Conservation (phyloP, 257 asterid genomes). For the Jasminum sambac region DNA sequence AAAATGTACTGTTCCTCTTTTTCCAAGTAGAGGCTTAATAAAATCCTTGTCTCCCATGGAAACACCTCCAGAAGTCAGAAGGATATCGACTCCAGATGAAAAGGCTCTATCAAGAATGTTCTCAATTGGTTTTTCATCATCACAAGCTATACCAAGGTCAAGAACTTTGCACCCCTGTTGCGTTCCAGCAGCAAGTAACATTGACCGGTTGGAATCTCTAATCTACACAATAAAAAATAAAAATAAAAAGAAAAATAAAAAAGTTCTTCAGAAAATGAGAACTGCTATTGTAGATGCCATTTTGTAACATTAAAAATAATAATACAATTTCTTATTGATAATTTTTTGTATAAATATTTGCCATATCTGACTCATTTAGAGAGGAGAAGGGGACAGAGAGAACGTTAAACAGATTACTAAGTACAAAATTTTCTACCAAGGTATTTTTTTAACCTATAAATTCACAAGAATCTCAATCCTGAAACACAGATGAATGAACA, state of each 20-base stretch:
- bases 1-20: constrained; percentile 68
- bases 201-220: constrained; percentile 96
- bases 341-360: neutral
- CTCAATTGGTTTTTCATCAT: constrained; percentile 69
- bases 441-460: neutral
- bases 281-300: neutral
- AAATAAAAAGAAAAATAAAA: constrained; percentile 16
- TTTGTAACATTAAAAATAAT: neutral
- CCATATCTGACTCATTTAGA: neutral
- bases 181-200: constrained; percentile 74
- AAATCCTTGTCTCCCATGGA: constrained; percentile 99
- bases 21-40: constrained; percentile 84
- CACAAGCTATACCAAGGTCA: constrained; percentile 88
- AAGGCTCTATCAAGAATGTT: constrained; percentile 59
- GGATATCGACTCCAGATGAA: constrained; percentile 71
- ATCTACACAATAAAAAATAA: too few species aligned
- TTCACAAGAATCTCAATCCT: constrained; percentile 8
- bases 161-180: constrained; percentile 77
- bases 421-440: neutral
- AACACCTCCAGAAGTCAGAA: constrained; percentile 94
- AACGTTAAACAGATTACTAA: neutral
- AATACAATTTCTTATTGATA: neutral
- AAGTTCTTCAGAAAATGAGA: neutral
- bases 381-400: neutral
- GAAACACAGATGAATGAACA: constrained; percentile 11